Base-by-base conservation (phyloP, 441 rosid species). In the Populus tomentosa region DNA sequence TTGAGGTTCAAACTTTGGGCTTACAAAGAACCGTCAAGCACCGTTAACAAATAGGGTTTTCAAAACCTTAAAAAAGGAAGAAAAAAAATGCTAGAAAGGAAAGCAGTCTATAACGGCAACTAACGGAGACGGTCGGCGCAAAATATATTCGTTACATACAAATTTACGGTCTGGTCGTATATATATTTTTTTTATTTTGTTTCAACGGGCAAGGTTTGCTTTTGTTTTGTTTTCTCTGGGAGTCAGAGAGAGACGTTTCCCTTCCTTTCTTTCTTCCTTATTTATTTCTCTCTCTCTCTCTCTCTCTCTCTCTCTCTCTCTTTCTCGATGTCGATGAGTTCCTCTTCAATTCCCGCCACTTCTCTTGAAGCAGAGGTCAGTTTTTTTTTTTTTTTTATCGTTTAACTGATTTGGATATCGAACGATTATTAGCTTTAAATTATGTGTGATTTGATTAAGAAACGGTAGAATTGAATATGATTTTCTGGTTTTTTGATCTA, bases 121-220 rank as follows among this genome's bases (percentile, higher is more conserved):
- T 86, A 89, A 89, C 94, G 94, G 94, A 79, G 94, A 85, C 94
- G 90, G 79, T 84, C 90, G 89, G 92, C 81, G 87, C 76, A 42
- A 78, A 84, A 83, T 83, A 85, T 88, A 92, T 91, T 88, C 94
- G 96, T 95, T 92, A 87, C 72, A 88, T 85, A 80, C 77, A 80
- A 75, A 76, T 78, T 65, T 33, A 76, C 84, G 65, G 61, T 70
- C 67, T 72, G 8, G 59, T 76, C 67, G 50, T 67, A 30, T 65
- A 63, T 64, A 64, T 74, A 30, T 53, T 72, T 28, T 65, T 40
- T 86, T 82, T 89, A 89, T 81, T 82, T 76, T 74, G 87, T 90
- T 81, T 79, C 95, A 91, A 91, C 97, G 97, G 97, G 95, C 95
- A 91, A 90, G 84, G 90, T 80, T 87, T 87, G 87, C 88, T 80